phyloP scores from a whole-genome alignment of 2,329 filamentous ascomycete species.

The Fusarium sp. region DNA sequence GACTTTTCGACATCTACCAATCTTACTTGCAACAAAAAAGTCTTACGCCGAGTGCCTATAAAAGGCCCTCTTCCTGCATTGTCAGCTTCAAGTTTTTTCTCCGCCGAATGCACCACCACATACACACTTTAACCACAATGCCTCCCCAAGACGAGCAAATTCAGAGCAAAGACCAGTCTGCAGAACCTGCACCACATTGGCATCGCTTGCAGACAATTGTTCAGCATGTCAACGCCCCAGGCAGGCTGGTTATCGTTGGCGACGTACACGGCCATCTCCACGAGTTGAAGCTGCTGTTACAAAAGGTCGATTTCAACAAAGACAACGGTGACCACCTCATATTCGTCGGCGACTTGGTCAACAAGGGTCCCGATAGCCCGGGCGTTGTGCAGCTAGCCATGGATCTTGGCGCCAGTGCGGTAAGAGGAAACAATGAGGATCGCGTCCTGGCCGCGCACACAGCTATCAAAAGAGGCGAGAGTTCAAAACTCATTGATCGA shows the following conservation, averaged over 20 bases:
- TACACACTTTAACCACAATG: background rate
- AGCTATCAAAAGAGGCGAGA: slow-evolving; percentile 12
- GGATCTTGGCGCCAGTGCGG: slow-evolving; percentile 74
- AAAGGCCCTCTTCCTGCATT: background rate
- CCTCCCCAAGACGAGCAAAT: background rate
- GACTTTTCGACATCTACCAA: no score
- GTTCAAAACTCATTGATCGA: background rate
- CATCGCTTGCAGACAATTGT: slow-evolving; percentile 7
- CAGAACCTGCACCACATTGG: background rate
- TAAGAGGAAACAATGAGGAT: slow-evolving; percentile 91
- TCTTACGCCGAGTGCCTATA: no score
- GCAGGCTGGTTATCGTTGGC: slow-evolving; percentile 73
- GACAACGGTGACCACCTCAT: slow-evolving; percentile 71
- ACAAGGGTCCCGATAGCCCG: slow-evolving; percentile 83
- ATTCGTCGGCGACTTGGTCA: slow-evolving; percentile 78
- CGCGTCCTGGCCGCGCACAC: slow-evolving; percentile 68
- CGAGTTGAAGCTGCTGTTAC: slow-evolving; percentile 71
- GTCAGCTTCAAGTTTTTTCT: background rate
- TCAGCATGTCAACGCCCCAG: background rate
- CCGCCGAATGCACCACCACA: no score
- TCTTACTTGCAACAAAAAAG: no score
- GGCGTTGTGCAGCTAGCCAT: slow-evolving; percentile 81
- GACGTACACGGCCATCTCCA: slow-evolving; percentile 87
- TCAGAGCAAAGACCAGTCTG: background rate
- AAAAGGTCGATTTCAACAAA: slow-evolving; percentile 70